These are phyloP conservation scores for Candida adriatica DNA, from an alignment of 805 yeast genomes.

Conservation along the genomic window DNA sequence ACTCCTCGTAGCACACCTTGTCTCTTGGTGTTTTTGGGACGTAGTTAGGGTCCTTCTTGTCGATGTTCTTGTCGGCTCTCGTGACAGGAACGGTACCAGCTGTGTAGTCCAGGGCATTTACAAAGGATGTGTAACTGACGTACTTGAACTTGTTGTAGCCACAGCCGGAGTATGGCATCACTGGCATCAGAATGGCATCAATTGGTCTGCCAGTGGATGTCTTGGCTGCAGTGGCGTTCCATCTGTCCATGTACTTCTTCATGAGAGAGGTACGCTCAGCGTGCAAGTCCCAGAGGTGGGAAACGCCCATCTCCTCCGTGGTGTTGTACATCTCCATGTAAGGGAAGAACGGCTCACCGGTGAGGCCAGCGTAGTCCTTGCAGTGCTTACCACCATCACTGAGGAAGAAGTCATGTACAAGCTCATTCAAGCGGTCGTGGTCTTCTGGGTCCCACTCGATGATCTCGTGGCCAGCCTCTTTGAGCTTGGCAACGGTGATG, in stretches of 20 bases:
- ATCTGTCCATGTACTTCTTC: slow-evolving; percentile 34
- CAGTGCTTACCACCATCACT: slow-evolving; percentile 35
- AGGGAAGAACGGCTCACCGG: slow-evolving; percentile 41
- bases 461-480: slow-evolving; percentile 43
- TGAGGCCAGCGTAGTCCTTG: slow-evolving; percentile 26
- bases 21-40: slow-evolving; percentile 34
- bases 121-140: slow-evolving; percentile 42
- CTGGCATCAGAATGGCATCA: slow-evolving; percentile 42
- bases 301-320: slow-evolving; percentile 19
- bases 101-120: slow-evolving; percentile 50
- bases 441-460: slow-evolving; percentile 41
- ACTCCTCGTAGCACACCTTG: slow-evolving; percentile 34
- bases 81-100: slow-evolving; percentile 55
- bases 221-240: slow-evolving; percentile 31
- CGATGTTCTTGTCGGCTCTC: slow-evolving; percentile 39
- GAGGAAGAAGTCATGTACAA: slow-evolving; percentile 29
- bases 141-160: slow-evolving; percentile 18
- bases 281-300: slow-evolving; percentile 38
- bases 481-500: slow-evolving; percentile 24
- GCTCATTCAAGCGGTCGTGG: slow-evolving; percentile 28
- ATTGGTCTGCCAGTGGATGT: slow-evolving; percentile 35
- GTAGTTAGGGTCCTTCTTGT: slow-evolving; percentile 30
- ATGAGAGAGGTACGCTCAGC: slow-evolving; percentile 31
- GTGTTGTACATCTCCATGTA: slow-evolving; percentile 33
- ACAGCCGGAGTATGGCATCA: slow-evolving; percentile 30